Conservation (phyloP, 2,329 filamentous ascomycete species). For the Beauveria bassiana region DNA sequence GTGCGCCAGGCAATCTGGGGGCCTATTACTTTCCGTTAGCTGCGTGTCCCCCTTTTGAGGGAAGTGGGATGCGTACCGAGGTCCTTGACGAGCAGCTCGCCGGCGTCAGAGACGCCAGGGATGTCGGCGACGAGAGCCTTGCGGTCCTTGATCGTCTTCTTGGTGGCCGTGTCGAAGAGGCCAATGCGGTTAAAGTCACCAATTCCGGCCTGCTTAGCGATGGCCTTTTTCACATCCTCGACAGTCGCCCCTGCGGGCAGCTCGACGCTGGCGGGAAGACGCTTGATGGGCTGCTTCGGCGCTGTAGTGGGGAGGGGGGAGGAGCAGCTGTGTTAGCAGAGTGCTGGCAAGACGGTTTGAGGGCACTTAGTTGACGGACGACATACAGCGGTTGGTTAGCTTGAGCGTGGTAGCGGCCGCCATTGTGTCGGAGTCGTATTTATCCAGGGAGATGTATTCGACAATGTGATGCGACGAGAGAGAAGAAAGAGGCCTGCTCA, state of each 20-base stretch:
- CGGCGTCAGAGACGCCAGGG: slow-evolving; percentile 37
- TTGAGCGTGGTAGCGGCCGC: slow-evolving; percentile 30
- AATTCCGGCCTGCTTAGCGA: slow-evolving; percentile 45
- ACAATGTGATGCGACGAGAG: background rate
- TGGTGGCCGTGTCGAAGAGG: slow-evolving; percentile 51
- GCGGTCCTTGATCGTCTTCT: slow-evolving; percentile 57
- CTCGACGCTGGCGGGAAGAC: slow-evolving; percentile 44
- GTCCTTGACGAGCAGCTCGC: slow-evolving; percentile 80
- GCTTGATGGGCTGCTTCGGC: slow-evolving; percentile 44
- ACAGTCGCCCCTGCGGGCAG: slow-evolving; percentile 45
- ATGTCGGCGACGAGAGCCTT: slow-evolving; percentile 44
- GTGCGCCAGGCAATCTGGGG: slow-evolving; percentile 86
- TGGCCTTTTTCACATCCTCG: slow-evolving; percentile 49
- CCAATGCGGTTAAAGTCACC: slow-evolving; percentile 55
- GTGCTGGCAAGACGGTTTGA: background rate
- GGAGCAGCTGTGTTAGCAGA: background rate
- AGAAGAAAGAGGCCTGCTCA: background rate
- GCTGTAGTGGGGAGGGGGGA: slow-evolving; percentile 21
- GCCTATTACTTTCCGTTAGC: slow-evolving; percentile 40
- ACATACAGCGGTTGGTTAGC: slow-evolving; percentile 34
- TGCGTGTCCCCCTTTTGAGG: too few species aligned
- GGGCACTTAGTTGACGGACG: background rate
- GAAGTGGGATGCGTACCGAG: slow-evolving; percentile 53
- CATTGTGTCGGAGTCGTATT: slow-evolving; percentile 18
- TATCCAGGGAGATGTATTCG: background rate